A percentile compares a stretch with the other conserved stretches of the same genome.
These are phyloP conservation scores for Venturia asperata DNA, from an alignment of 2,329 filamentous ascomycete species.

Conservation along the genomic window DNA sequence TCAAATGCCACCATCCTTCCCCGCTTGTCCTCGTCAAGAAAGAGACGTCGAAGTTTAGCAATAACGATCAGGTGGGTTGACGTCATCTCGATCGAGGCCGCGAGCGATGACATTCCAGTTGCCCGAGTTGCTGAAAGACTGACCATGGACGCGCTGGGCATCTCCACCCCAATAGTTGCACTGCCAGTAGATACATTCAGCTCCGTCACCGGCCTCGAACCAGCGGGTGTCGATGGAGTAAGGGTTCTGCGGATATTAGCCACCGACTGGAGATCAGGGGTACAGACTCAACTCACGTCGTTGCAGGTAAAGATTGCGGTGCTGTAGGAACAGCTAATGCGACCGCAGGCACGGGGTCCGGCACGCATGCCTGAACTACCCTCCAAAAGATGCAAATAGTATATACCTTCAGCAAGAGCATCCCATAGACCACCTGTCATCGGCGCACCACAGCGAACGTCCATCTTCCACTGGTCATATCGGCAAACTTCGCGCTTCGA, in stretches of 20 bases:
- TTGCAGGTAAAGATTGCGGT: constrained; percentile 4
- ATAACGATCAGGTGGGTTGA: background rate
- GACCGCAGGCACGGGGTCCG: background rate
- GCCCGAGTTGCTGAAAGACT: background rate
- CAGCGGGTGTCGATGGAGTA: background rate
- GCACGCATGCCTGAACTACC: background rate
- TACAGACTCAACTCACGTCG: background rate
- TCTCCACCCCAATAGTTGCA: background rate
- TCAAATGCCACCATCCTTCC: no score
- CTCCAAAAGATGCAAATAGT: background rate
- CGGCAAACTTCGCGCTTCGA: background rate
- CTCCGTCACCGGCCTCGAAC: background rate
- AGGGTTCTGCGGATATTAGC: background rate
- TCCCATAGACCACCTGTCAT: background rate
- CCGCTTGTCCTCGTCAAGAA: no score
- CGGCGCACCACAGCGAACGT: background rate
- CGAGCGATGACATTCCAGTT: constrained; percentile 1
- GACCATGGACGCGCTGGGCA: background rate
- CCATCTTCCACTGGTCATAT: background rate
- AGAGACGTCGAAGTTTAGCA: background rate
- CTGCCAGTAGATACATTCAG: background rate
- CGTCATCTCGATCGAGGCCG: background rate
- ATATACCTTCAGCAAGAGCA: background rate
- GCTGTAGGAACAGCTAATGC: background rate
- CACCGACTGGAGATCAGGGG: no score